Base-by-base conservation (phyloP, 2,329 filamentous ascomycete species). In the Fusarium oxysporum region DNA sequence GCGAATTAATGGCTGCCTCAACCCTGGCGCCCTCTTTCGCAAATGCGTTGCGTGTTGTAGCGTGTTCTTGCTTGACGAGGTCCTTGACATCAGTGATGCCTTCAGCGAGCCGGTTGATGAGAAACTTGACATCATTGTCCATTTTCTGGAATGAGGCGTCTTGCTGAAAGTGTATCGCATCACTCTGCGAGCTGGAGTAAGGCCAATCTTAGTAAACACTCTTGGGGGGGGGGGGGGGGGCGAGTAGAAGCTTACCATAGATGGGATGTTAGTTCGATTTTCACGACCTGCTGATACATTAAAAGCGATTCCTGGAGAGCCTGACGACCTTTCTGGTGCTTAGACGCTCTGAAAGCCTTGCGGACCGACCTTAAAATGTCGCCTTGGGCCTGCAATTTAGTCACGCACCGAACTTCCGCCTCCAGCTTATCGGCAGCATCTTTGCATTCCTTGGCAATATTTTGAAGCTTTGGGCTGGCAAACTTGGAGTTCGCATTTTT, bases 1-100 rank as follows among this genome's bases (percentile, higher is more conserved):
- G 40, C 0, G 5, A 12, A 0, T 61, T 43, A 2, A 63, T 17
- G 0, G 30, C 17, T 3, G 0, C 25, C 25, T 43, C 19, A 0
- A 2, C 4, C 1, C 16, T n/a, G 0, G 14, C 1, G 0, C 8
- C 2, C 32, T 61, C 55, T 0, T n/a, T 16, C 2, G 10, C 13
- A 0, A 61, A 0, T 0, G 0, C 1, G 0, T 0, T 1, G 0
- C 61, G 55, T 1, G 37, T 63, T 17, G 3, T 0, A 5, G 3
- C 1, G 0, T 63, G 44, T 16, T 63, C 55, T 3, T 4, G 10
- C 17, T 1, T 10, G 1, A 62, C 1, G 5, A 43, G 12, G 1
- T 37, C 0, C 0, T 3, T 0, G 0, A 17, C 5, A 0, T 30
- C n/a, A 0, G 4, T 17, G 0, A 17, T 0, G 1, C 30, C 43